Evolutionary conservation across 768 basidiomycete genomes (phyloP), one percentile per base, ranked within the genome.

Genomic region (Lepiota brunneoincarnata): DNA sequence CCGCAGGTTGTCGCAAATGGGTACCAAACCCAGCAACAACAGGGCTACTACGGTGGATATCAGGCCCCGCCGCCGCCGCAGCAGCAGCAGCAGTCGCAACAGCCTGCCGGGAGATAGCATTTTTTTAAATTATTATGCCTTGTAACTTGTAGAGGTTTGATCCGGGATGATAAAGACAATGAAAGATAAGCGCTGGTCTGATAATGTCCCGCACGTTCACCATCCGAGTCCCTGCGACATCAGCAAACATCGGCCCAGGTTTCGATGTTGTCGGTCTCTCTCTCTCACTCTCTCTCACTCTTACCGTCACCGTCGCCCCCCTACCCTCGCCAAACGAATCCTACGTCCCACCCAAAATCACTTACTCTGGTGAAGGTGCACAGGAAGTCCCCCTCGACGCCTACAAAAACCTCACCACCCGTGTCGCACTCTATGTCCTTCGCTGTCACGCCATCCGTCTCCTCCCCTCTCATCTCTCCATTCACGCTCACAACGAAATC

Each of bases 251-350:
- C 65, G 96, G 96, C 2, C 96, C 96, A 37, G 96, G 96, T 21
- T 99, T 99, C 71, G 97, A 99, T 69, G 97, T 98, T 58, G 93
- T 98, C 59, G 97, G 97, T n/a, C 87, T 99, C 58, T 95, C 96
- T 0, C 84, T 98, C 20, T 93, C 92, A 1, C 82, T 97, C 26
- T 79, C 86, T 60, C 81, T 98, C 61, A 37, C 59, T 3, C 67
- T 31, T 10, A 31, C 31, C 31, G 31, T 31, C 31, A 31, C 31
- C 31, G 31, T 31, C 71, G 11, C 59, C 71, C 23, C 58, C 28
- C 42, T 69, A 42, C 23, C 70, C 7, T 59, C 71, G 60, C 34
- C 44, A 64, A 31, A 2, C 31, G 60, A 68, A 6, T 66, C 75
- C n/a, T 73, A 78, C 39, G 55, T 67, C 17, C 74, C 76, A 6